phyloP scores from a whole-genome alignment of 1,284 basidiomycete genomes.

The Trichosporon sp. region DNA sequence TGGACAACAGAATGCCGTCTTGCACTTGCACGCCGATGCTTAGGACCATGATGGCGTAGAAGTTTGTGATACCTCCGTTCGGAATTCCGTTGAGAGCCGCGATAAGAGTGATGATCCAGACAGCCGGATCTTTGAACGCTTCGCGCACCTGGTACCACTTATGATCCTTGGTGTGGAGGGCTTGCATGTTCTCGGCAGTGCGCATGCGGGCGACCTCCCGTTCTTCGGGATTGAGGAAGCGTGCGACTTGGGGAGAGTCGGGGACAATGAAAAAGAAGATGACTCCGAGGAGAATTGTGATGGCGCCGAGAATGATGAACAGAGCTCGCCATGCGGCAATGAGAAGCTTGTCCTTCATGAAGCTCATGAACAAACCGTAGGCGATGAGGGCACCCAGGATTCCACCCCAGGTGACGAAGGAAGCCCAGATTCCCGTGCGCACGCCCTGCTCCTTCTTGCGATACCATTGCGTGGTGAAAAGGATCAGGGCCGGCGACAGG shows the following conservation, averaged over 20 bases:
- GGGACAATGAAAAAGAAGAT: conserved; percentile 40
- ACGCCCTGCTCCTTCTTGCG: conserved; percentile 27
- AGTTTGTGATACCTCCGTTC: conserved; percentile 34
- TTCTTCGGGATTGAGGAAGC: conserved; percentile 39
- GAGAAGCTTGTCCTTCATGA: conserved; percentile 23
- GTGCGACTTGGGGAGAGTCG: conserved; percentile 37
- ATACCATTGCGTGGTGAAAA: conserved; percentile 37
- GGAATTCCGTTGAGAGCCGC: conserved; percentile 27
- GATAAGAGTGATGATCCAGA: conserved; percentile 19
- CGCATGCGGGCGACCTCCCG: conserved; percentile 41
- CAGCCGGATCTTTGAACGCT: conserved; percentile 34
- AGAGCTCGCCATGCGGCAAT: conserved; percentile 34
- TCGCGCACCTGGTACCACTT: conserved; percentile 40
- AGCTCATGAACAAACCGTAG: conserved; percentile 32
- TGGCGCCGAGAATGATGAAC: conserved; percentile 37
- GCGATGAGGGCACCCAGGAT: conserved; percentile 34
- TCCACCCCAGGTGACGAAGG: conserved; percentile 32
- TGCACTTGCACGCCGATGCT: conserved; percentile 31
- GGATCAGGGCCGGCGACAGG: conserved; percentile 30
- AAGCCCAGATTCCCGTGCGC: conserved; percentile 33
- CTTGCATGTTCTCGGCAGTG: conserved; percentile 40
- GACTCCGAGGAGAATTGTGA: conserved; percentile 33
- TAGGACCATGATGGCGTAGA: conserved; percentile 35
- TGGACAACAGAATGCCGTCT: conserved; percentile 30
- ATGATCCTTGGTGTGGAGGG: conserved; percentile 35